Base-by-base conservation (phyloP, 1,284 basidiomycete species). In the Bothia castanella region DNA sequence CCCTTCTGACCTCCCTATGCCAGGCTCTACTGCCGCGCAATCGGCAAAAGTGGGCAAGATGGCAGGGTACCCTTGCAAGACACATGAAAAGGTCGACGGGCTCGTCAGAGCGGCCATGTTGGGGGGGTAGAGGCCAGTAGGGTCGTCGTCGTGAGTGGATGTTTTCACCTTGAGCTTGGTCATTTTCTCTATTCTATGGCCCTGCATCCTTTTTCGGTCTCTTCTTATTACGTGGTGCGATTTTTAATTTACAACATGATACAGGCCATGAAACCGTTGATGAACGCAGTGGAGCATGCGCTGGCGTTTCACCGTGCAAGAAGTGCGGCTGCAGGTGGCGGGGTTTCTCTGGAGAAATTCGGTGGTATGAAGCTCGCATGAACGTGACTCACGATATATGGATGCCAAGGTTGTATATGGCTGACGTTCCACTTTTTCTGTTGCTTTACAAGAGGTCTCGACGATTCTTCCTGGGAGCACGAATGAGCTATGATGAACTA, bases 41-140 rank as follows among this genome's bases (percentile, higher is more conserved):
- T 78, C 80, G 0, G 76, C 79, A 3, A 92, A 92, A 62, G 87
- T 86, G 0, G 78, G 80, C 8, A 93, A 90, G 70, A 96, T 97
- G 93, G 80, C 82, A 9, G 79, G 76, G 2, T 95, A 92, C 62
- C 74, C 97, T 29, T 70, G 74, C 31, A 87, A 82, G 64, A 94
- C 89, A 1, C 82, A 78, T 30, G 88, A 87, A 63, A 92, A 94
- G 66, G 82, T 95, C 3, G 79, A 83, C 17, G 85, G 85, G 1
- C 75, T 97, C 19, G 78, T 93, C 14, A 75, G 75, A 39, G 74
- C 77, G 21, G 89, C 85, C 14, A 75, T 76, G 40, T 68, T 73
- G 45, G 76, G 53, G 83, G 83, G 1, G 71, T 85, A 16, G 89
- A 92, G 60, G 76, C 79, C 2, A 69, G 66, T 17, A 74, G 81